phyloP scores from a whole-genome alignment of 2,329 filamentous ascomycete species.

The Drechmeria coniospora region DNA sequence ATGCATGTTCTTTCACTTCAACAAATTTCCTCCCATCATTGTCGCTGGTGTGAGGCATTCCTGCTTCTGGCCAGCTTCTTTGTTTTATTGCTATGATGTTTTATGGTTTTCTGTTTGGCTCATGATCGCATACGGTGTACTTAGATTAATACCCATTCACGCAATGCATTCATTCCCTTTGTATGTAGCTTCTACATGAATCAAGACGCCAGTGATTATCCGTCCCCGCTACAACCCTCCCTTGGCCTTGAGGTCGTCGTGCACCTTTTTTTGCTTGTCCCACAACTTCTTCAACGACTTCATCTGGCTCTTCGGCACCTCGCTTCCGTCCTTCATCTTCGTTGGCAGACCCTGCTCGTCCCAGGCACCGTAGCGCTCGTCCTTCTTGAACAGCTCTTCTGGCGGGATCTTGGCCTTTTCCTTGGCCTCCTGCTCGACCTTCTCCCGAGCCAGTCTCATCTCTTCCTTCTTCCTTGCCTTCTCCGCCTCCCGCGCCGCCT shows the following conservation, averaged over 20 bases:
- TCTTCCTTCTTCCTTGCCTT: slow-evolving; percentile 40
- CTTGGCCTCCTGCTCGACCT: slow-evolving; percentile 35
- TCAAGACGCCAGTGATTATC: neutral
- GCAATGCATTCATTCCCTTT: too few relatives aligned
- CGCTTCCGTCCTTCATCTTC: slow-evolving; percentile 60
- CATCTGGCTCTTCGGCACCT: slow-evolving; percentile 60
- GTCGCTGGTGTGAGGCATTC: too few relatives aligned
- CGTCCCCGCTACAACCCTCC: slow-evolving; percentile 3
- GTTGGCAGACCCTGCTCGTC: slow-evolving; percentile 70
- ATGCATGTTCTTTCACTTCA: too few relatives aligned
- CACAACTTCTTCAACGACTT: slow-evolving; percentile 85
- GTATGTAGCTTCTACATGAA: too few relatives aligned
- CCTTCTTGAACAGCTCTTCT: slow-evolving; percentile 39
- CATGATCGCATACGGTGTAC: too few relatives aligned
- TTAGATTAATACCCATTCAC: too few relatives aligned
- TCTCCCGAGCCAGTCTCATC: slow-evolving; percentile 32
- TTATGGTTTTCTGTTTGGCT: too few relatives aligned
- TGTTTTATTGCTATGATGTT: too few relatives aligned
- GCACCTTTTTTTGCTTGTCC: slow-evolving; percentile 77
- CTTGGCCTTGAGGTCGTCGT: slow-evolving; percentile 37
- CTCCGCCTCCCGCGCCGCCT: slow-evolving; percentile 45
- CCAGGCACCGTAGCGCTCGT: slow-evolving; percentile 56
- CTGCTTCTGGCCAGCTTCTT: too few relatives aligned
- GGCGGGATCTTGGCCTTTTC: slow-evolving; percentile 42
- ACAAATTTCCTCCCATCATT: too few relatives aligned